phyloP scores from a whole-genome alignment of 2,329 filamentous ascomycete species.

The Botryosphaeria agaves region DNA sequence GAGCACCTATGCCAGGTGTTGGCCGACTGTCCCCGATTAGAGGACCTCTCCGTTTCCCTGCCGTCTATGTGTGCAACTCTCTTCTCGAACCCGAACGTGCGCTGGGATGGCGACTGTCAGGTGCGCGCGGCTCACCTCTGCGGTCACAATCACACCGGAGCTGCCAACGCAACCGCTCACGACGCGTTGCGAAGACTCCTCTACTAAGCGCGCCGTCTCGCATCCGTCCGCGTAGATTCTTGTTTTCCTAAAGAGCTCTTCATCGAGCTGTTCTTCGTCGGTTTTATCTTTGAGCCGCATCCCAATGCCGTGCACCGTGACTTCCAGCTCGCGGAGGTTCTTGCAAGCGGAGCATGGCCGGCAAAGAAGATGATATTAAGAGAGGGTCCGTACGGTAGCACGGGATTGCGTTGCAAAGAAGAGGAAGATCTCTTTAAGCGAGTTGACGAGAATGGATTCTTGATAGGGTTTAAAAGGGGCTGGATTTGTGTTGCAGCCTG shows the following conservation, averaged over 20 bases:
- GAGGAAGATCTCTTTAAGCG: constrained; percentile 24
- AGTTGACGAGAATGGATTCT: constrained; percentile 19
- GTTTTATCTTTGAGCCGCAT: constrained; percentile 32
- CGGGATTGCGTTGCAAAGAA: constrained; percentile 30
- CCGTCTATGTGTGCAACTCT: constrained; percentile 29
- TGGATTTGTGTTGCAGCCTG: constrained; percentile 19
- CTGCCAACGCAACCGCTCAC: constrained; percentile 14
- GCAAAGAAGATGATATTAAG: constrained; percentile 16
- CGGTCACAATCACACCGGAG: constrained; percentile 17
- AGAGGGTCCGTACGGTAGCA: constrained; percentile 32
- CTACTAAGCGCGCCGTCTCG: constrained; percentile 22
- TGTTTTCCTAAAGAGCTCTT: constrained; percentile 20
- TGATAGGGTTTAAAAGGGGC: constrained; percentile 17
- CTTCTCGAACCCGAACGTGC: constrained; percentile 25
- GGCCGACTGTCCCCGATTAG: constrained; percentile 26
- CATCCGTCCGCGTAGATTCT: constrained; percentile 19
- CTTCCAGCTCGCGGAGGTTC: constrained; percentile 25
- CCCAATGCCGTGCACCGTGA: constrained; percentile 29
- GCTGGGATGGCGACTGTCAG: constrained; percentile 29
- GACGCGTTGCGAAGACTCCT: constrained; percentile 22
- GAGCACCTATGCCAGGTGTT: constrained; percentile 32
- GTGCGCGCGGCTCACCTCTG: constrained; percentile 32
- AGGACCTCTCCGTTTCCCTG: constrained; percentile 30
- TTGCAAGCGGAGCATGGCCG: constrained; percentile 24
- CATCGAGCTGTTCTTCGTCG: constrained; percentile 33